Percentiles rank a stretch among this genome's conserved stretches.
Conservation (phyloP, 2,329 filamentous ascomycete species). For the Aspergillus caelatus region DNA sequence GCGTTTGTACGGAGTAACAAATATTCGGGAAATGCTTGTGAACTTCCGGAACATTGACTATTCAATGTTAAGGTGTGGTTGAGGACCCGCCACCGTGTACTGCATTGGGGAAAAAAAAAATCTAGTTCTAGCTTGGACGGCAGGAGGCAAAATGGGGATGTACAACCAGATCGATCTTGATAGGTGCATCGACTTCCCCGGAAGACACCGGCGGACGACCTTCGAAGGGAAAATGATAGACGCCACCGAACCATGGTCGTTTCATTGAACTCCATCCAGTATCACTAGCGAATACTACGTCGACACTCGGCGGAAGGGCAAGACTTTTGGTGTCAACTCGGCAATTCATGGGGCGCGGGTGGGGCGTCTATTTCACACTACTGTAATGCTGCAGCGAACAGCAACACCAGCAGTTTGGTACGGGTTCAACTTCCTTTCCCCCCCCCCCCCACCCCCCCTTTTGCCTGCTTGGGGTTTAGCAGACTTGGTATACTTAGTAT, state of each 20-base stretch:
- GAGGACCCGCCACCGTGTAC: not conserved
- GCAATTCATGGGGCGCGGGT: not conserved
- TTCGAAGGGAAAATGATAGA: slow-evolving; percentile 1
- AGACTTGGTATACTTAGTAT: not conserved
- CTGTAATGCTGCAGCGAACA: not conserved
- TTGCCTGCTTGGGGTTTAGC: not conserved
- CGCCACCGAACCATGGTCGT: not conserved
- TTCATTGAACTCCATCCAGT: not conserved
- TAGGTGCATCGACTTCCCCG: slow-evolving; percentile 2
- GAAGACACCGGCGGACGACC: not conserved
- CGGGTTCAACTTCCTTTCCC: not conserved
- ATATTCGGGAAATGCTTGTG: not conserved
- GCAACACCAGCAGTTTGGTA: not conserved
- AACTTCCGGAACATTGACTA: not conserved
- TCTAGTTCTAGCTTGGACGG: not conserved
- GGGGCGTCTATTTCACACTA: not conserved
- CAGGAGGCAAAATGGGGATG: slow-evolving; percentile 4
- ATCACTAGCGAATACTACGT: not conserved
- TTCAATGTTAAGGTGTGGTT: not conserved
- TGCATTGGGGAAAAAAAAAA: not conserved
- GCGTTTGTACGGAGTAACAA: not conserved
- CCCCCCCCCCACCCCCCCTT: not conserved
- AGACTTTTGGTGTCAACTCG: not conserved
- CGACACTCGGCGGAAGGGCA: not conserved
- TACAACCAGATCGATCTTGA: not conserved